Evolutionary conservation across 2,329 filamentous ascomycete genomes (phyloP).

Genomic region (Pseudogymnoascus sp.): DNA sequence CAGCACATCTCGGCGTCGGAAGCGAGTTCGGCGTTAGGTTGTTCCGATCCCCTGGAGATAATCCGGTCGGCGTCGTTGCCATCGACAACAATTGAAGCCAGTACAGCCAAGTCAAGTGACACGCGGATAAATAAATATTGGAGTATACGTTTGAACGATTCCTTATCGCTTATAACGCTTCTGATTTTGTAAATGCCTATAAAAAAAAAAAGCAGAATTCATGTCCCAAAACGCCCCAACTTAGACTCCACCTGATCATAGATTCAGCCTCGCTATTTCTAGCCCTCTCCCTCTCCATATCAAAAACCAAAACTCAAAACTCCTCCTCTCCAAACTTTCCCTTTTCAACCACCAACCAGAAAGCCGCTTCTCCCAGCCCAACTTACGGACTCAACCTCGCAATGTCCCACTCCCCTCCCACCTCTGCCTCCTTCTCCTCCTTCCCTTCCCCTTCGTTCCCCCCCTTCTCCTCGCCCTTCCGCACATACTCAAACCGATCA

Average conservation of each 20-base stretch:
- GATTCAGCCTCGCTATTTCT: neutral
- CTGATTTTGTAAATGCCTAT: neutral
- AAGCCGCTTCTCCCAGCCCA: neutral
- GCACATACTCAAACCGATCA: slow-evolving; percentile 83
- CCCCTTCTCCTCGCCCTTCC: slow-evolving; percentile 38
- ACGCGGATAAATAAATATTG: neutral
- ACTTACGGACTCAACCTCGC: slow-evolving; percentile 64
- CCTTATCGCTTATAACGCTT: neutral
- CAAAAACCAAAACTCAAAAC: neutral
- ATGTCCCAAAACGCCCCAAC: neutral
- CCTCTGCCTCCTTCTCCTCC: slow-evolving; percentile 35
- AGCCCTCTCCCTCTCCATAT: neutral
- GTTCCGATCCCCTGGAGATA: neutral
- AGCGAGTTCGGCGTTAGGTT: neutral
- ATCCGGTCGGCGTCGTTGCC: neutral
- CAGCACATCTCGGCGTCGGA: slow-evolving; percentile 1
- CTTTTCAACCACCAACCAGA: neutral
- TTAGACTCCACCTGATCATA: neutral
- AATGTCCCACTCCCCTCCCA: slow-evolving; percentile 52
- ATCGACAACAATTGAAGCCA: neutral
- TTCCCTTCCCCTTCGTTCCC: slow-evolving; percentile 50
- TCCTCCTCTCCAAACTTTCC: neutral
- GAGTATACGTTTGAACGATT: neutral
- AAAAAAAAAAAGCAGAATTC: neutral
- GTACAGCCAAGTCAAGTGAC: neutral